A percentile compares a stretch with the other conserved stretches of the same genome.
These are phyloP conservation scores for Crepidotus variabilis DNA, from an alignment of 768 basidiomycete genomes.

Conservation along the genomic window DNA sequence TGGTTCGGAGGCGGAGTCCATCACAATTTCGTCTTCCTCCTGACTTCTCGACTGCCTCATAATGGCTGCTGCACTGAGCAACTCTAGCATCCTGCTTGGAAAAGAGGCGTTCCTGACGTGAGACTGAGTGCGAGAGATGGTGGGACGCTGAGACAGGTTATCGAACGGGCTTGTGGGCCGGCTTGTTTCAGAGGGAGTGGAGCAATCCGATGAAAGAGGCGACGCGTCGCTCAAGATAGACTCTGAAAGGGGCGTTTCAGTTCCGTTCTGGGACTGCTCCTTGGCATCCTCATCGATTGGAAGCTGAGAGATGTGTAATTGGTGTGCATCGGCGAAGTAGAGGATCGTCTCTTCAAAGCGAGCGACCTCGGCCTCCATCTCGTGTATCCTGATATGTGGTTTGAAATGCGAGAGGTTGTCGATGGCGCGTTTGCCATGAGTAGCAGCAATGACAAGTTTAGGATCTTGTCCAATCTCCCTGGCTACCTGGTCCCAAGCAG, in stretches of 20 bases:
- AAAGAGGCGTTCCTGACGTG: conserved; percentile 34
- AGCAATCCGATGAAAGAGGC: conserved; percentile 23
- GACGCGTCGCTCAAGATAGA: conserved; percentile 14
- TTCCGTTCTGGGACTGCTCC: neutral
- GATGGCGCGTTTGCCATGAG: conserved; percentile 76
- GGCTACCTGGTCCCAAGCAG: conserved; percentile 73
- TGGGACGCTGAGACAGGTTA: neutral
- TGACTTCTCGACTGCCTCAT: conserved; percentile 21
- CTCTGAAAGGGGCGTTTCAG: neutral
- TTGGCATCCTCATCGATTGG: conserved; percentile 27
- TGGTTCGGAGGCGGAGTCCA: neutral
- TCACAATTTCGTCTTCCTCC: neutral
- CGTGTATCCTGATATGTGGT: conserved; percentile 48
- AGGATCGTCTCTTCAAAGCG: conserved; percentile 65
- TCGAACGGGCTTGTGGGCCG: neutral
- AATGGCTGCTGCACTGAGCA: conserved; percentile 21
- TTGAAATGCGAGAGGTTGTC: conserved; percentile 68
- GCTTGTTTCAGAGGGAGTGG: conserved; percentile 24
- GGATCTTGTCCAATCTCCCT: conserved; percentile 67
- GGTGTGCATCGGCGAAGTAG: conserved; percentile 60
- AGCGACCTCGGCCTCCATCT: conserved; percentile 57
- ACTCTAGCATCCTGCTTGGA: conserved; percentile 19
- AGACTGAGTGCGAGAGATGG: neutral
- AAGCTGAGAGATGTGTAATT: conserved; percentile 32
- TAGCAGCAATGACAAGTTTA: conserved; percentile 63